Evolutionary conservation across 768 basidiomycete genomes (phyloP).

Genomic region (Galerina sulciceps): DNA sequence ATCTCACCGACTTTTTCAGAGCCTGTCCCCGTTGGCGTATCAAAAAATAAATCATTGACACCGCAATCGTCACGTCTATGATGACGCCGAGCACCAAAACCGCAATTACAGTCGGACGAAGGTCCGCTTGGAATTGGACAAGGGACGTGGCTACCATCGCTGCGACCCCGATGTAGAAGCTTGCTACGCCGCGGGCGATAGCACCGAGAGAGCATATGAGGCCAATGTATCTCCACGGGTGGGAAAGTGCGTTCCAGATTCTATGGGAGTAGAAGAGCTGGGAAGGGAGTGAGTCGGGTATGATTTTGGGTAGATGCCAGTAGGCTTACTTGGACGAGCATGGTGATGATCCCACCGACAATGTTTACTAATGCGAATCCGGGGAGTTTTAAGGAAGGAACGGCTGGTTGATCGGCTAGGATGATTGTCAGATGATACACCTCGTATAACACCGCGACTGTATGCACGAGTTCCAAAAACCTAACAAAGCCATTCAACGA

Average conservation of each 20-base stretch:
- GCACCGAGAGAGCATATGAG: neutral
- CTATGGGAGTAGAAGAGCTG: slow-evolving; percentile 12
- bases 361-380: slow-evolving; percentile 6
- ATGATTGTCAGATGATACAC: slow-evolving; percentile 3
- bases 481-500: no score
- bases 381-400: neutral
- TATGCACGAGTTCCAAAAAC: slow-evolving; percentile 10
- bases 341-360: slow-evolving; percentile 12
- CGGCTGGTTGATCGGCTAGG: neutral
- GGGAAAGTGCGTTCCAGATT: slow-evolving; percentile 8
- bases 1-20: neutral
- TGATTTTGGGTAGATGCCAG: neutral
- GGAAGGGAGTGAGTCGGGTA: neutral
- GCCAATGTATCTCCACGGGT: slow-evolving; percentile 6
- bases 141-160: neutral
- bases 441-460: slow-evolving; percentile 6
- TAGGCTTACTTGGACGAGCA: slow-evolving; percentile 13
- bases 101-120: neutral
- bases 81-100: slow-evolving; percentile 6
- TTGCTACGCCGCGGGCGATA: neutral
- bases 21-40: neutral
- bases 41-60: slow-evolving; percentile 12
- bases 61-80: slow-evolving; percentile 12
- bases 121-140: neutral
- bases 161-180: slow-evolving; percentile 2